These are phyloP conservation scores for Aspergillus niger DNA, from an alignment of 2,329 filamentous ascomycete genomes.

Conservation along the genomic window DNA sequence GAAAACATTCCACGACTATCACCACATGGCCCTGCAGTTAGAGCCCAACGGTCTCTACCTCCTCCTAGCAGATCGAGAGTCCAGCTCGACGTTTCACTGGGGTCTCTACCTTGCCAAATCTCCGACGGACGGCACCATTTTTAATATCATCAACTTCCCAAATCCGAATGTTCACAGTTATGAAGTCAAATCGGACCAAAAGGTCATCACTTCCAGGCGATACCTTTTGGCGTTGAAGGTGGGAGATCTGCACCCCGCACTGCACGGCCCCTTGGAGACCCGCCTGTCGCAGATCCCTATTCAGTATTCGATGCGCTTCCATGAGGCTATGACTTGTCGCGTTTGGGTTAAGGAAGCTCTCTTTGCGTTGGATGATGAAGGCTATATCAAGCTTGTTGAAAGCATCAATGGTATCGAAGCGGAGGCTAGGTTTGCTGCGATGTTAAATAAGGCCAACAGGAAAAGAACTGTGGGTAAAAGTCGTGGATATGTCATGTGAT, in stretches of 20 bases:
- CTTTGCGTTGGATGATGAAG: neutral
- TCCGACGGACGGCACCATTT: neutral
- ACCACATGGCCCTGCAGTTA: neutral
- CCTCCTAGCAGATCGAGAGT: neutral
- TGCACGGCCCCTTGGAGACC: neutral
- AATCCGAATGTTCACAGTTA: neutral
- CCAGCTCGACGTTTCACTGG: neutral
- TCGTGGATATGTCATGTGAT: neutral
- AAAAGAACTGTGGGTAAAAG: neutral
- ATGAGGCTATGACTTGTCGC: slow-evolving; percentile 4
- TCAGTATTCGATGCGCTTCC: neutral
- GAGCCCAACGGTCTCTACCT: neutral
- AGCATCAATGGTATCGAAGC: neutral
- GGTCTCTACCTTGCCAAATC: neutral
- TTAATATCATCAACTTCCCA: neutral
- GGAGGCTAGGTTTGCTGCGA: neutral
- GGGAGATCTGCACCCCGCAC: neutral
- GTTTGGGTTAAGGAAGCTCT: slow-evolving; percentile 7
- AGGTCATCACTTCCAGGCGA: neutral
- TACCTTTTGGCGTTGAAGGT: neutral
- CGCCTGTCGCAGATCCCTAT: neutral
- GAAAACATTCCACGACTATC: neutral
- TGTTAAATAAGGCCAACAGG: neutral
- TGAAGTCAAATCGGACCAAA: neutral
- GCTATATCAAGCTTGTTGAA: neutral